A percentile compares a stretch with the other conserved stretches of the same genome.
These are phyloP conservation scores for Chlorokybus atmophyticus DNA, from an alignment of 139 green algal species.

Conservation along the genomic window DNA sequence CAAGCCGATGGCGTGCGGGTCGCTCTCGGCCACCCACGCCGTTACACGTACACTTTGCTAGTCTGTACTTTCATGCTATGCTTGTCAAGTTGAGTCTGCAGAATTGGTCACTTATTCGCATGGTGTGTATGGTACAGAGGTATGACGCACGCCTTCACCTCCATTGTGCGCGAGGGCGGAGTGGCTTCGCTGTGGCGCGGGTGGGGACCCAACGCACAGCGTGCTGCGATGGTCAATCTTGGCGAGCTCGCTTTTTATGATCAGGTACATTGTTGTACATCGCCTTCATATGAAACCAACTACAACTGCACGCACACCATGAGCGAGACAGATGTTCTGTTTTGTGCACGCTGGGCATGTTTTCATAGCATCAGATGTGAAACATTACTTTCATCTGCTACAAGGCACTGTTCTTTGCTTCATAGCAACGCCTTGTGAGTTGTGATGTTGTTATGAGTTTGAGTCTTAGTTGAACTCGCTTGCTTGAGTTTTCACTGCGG, in stretches of 20 bases:
- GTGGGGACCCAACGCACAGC: slow-evolving; percentile 40
- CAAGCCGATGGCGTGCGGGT: slow-evolving; percentile 35
- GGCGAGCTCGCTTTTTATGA: slow-evolving; percentile 56
- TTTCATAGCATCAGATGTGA: too few species aligned
- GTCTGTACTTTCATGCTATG: slow-evolving; percentile 43
- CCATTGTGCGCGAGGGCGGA: slow-evolving; percentile 25
- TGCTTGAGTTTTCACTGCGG: too few species aligned
- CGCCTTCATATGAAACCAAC: neutral
- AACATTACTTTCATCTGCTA: too few species aligned
- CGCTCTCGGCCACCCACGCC: slow-evolving; percentile 33
- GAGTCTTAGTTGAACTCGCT: too few species aligned
- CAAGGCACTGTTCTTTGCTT: too few species aligned
- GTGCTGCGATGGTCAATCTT: slow-evolving; percentile 54
- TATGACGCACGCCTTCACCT: slow-evolving; percentile 6
- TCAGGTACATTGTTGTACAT: slow-evolving; percentile 19
- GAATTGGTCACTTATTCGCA: slow-evolving; percentile 22
- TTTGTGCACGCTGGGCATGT: too few species aligned
- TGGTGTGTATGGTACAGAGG: slow-evolving; percentile 21
- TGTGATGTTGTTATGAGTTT: too few species aligned
- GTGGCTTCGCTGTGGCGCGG: slow-evolving; percentile 44
- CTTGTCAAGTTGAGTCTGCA: slow-evolving; percentile 42
- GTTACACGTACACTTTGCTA: too few species aligned
- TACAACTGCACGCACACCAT: too few species aligned
- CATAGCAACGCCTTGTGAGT: too few species aligned
- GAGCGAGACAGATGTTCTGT: too few species aligned